Evolutionary conservation across 179 eudicot genomes (phyloP).

Genomic region (Spergularia azorica): DNA sequence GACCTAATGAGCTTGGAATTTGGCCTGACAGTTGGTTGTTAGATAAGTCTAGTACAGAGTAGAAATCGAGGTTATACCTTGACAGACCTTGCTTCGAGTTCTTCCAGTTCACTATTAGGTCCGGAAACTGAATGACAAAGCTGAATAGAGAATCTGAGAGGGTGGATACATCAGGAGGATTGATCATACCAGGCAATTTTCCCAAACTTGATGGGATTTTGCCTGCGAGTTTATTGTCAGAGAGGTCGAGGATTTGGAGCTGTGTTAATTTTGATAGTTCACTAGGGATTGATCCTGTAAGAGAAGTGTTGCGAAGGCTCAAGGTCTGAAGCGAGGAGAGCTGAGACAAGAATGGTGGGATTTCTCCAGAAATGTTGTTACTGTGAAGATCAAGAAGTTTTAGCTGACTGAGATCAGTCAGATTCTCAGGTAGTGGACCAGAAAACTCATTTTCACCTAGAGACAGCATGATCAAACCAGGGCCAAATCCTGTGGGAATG

Average conservation of each 20-base stretch:
- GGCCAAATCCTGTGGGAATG: constrained; percentile 46
- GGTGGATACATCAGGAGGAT: constrained; percentile 34
- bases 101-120: constrained; percentile 60
- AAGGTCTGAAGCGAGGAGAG: constrained; percentile 46
- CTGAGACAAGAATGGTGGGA: constrained; percentile 40
- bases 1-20: constrained; percentile 49
- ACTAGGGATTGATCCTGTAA: constrained; percentile 45
- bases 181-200: constrained; percentile 46
- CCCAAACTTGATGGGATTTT: constrained; percentile 43
- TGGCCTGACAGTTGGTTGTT: constrained; percentile 40
- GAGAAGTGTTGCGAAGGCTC: constrained; percentile 53
- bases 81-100: constrained; percentile 48
- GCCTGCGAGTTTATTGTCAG: constrained; percentile 38
- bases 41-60: constrained; percentile 56
- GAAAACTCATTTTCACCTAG: constrained; percentile 52
- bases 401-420: constrained; percentile 38
- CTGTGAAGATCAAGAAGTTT: constrained; percentile 62
- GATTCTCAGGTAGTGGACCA: constrained; percentile 43
- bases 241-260: constrained; percentile 59
- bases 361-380: constrained; percentile 45
- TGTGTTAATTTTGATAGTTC: constrained; percentile 34
- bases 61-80: constrained; percentile 39
- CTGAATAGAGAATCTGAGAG: constrained; percentile 40
- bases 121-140: constrained; percentile 42
- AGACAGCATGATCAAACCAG: constrained; percentile 39